Evolutionary conservation across 306 rosid genomes (phyloP).

Genomic region (Carpinus viminea): DNA sequence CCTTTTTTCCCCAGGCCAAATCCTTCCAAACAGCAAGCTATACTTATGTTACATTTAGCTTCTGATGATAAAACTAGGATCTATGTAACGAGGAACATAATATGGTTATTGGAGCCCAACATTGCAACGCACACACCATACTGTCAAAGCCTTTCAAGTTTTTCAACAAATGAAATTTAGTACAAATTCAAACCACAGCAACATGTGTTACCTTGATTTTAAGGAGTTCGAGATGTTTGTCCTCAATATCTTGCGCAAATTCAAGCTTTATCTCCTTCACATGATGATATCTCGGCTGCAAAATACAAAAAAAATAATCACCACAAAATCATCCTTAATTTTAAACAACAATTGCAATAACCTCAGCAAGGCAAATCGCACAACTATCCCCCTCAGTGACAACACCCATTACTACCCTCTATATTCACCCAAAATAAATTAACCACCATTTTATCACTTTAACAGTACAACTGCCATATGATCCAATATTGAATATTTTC

Average conservation of each 20-base stretch:
- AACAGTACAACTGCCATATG: not conserved
- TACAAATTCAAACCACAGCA: not conserved
- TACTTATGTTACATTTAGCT: not conserved
- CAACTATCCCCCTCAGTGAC: not conserved
- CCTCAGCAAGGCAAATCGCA: constrained; percentile 8
- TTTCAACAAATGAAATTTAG: not conserved
- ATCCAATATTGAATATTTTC: not conserved
- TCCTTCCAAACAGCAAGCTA: not conserved
- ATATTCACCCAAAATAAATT: not conserved
- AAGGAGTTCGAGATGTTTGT: constrained; percentile 59
- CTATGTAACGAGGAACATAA: not conserved
- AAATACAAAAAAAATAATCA: constrained; percentile 28
- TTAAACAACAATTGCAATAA: not conserved
- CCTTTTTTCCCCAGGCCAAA: not conserved
- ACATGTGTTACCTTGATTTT: constrained; percentile 54
- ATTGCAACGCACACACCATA: not conserved
- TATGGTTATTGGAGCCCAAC: not conserved
- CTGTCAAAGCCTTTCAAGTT: not conserved
- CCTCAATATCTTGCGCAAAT: constrained; percentile 78
- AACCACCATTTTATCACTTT: constrained; percentile 3
- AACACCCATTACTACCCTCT: not conserved
- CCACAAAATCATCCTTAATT: constrained; percentile 22
- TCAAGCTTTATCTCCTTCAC: constrained; percentile 70
- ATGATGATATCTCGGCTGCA: constrained; percentile 59
- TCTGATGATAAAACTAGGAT: not conserved